Evolutionary conservation across 2,329 filamentous ascomycete species (phyloP).

Genomic region (Lithohypha guttulata): DNA sequence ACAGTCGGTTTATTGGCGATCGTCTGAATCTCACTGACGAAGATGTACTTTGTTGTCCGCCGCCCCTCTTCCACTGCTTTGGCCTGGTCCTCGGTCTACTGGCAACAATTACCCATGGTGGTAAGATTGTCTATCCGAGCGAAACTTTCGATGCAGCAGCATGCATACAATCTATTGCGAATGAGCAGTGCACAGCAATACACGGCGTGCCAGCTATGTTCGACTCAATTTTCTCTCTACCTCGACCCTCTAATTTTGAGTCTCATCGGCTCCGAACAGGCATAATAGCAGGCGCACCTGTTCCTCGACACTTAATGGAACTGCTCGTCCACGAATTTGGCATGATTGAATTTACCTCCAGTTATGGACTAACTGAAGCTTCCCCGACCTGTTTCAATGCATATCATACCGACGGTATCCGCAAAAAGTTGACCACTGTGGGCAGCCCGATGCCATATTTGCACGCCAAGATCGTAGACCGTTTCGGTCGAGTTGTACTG

Average conservation of each 20-base stretch:
- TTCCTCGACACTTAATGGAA: slow-evolving; percentile 65
- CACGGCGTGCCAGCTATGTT: slow-evolving; percentile 82
- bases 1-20: slow-evolving; percentile 61
- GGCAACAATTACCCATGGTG: slow-evolving; percentile 61
- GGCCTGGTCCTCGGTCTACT: slow-evolving; percentile 67
- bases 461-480: slow-evolving; percentile 65
- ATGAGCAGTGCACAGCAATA: slow-evolving; percentile 60
- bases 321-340: slow-evolving; percentile 58
- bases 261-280: slow-evolving; percentile 55
- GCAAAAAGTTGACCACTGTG: slow-evolving; percentile 58
- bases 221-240: slow-evolving; percentile 48
- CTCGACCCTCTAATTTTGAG: slow-evolving; percentile 39
- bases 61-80: slow-evolving; percentile 78
- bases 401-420: slow-evolving; percentile 59
- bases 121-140: slow-evolving; percentile 64
- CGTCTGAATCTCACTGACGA: slow-evolving; percentile 57
- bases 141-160: slow-evolving; percentile 61
- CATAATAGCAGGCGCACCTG: slow-evolving; percentile 68
- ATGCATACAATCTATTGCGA: slow-evolving; percentile 54
- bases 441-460: slow-evolving; percentile 67
- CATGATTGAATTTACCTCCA: slow-evolving; percentile 63
- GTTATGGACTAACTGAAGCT: slow-evolving; percentile 62
- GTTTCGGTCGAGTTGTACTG: slow-evolving; percentile 54
- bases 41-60: slow-evolving; percentile 68
- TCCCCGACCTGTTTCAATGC: slow-evolving; percentile 74